Evolutionary conservation across 331 rosid genomes (phyloP).

Genomic region (Spiraea crenata): DNA sequence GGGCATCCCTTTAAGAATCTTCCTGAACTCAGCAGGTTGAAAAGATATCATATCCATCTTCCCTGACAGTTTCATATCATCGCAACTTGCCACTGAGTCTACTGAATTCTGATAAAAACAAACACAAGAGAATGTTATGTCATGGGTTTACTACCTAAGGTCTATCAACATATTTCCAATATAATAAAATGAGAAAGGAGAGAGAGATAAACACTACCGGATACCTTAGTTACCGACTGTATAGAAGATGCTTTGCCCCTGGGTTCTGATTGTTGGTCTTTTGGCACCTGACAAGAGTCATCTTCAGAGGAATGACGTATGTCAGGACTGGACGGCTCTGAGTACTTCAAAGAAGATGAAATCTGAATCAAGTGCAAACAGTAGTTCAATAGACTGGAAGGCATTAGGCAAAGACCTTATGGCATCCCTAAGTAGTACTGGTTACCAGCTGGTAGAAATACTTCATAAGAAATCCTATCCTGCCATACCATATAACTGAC

Average conservation of each 20-base stretch:
- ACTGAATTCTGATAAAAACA: slow-evolving; percentile 39
- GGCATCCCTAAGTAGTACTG: neutral
- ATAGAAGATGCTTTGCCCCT: slow-evolving; percentile 21
- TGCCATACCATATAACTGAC: neutral
- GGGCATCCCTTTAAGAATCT: slow-evolving; percentile 44
- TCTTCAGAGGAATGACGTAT: slow-evolving; percentile 21
- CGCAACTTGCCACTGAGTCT: slow-evolving; percentile 32
- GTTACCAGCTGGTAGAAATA: neutral
- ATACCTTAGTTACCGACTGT: slow-evolving; percentile 42
- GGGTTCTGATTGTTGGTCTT: slow-evolving; percentile 32
- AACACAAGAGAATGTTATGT: slow-evolving; percentile 3
- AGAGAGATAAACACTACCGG: slow-evolving; percentile 2
- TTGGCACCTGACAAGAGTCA: slow-evolving; percentile 23
- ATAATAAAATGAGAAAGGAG: neutral
- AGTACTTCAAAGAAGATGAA: slow-evolving; percentile 34
- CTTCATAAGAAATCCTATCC: neutral
- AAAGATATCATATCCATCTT: slow-evolving; percentile 33
- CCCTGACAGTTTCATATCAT: slow-evolving; percentile 21
- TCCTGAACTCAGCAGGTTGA: slow-evolving; percentile 31
- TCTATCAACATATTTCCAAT: neutral
- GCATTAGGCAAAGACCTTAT: neutral
- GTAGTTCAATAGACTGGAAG: neutral
- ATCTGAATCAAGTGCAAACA: slow-evolving; percentile 24
- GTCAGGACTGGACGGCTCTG: slow-evolving; percentile 30
- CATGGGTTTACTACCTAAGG: slow-evolving; percentile 4